Evolutionary conservation across 2,329 filamentous ascomycete species (phyloP).

Genomic region (Aspergillus fijiensis): DNA sequence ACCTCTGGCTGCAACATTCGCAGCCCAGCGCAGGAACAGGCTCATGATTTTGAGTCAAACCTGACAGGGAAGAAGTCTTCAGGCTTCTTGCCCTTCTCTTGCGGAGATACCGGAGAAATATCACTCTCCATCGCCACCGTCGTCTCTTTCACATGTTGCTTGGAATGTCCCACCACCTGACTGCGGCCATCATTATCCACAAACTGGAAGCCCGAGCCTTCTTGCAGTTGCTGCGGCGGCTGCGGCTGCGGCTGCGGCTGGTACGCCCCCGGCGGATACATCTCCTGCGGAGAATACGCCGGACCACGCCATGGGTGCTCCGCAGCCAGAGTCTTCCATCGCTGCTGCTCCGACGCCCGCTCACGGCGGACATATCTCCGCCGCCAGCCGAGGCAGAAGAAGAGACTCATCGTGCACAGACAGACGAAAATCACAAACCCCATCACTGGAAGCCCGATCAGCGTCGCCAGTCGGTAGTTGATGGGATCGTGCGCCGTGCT

Average conservation of each 20-base stretch:
- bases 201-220: constrained; percentile 23
- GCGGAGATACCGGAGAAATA: constrained; percentile 14
- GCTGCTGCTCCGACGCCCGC: constrained; percentile 28
- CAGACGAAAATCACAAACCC: constrained; percentile 41
- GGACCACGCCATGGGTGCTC: background rate
- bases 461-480: constrained; percentile 36
- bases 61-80: constrained; percentile 5
- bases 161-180: constrained; percentile 20
- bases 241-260: constrained; percentile 9
- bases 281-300: constrained; percentile 10
- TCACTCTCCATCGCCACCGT: constrained; percentile 9
- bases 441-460: constrained; percentile 46
- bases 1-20: background rate
- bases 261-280: constrained; percentile 14
- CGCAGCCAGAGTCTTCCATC: constrained; percentile 5
- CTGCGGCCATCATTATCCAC: constrained; percentile 30
- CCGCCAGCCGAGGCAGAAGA: constrained; percentile 45
- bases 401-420: constrained; percentile 37
- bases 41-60: background rate
- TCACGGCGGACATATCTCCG: constrained; percentile 35
- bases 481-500: constrained; percentile 14
- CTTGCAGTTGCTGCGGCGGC: constrained; percentile 11
- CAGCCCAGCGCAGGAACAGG: background rate
- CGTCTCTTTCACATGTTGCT: constrained; percentile 8
- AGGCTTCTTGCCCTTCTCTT: constrained; percentile 12